These are phyloP conservation scores for Penicillium sp. DNA, from an alignment of 2,329 filamentous ascomycete genomes.

Conservation along the genomic window DNA sequence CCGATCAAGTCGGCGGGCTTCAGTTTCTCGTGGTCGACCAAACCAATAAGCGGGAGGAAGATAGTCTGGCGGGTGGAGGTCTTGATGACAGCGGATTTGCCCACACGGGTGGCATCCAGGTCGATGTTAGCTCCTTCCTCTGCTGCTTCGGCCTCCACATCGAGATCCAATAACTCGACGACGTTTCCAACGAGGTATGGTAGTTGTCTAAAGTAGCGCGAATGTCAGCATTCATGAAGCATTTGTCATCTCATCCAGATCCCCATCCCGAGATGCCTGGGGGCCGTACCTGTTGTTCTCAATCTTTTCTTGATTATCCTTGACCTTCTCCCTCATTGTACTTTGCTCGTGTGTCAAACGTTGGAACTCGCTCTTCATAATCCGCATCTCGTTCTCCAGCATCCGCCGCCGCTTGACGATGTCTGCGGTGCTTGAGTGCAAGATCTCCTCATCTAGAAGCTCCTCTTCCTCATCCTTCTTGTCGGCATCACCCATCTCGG, in stretches of 20 bases:
- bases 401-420: slow-evolving; percentile 87
- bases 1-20: slow-evolving; percentile 96
- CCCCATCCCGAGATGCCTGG: neutral
- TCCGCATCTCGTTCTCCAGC: slow-evolving; percentile 94
- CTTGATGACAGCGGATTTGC: slow-evolving; percentile 99
- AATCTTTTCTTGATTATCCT: slow-evolving; percentile 98
- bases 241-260: slow-evolving; percentile 1
- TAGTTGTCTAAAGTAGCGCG: slow-evolving; percentile 67
- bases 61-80: slow-evolving; percentile 98
- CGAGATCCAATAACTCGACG: slow-evolving; percentile 93
- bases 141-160: slow-evolving; percentile 91
- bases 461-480: slow-evolving; percentile 71
- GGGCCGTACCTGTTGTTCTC: slow-evolving; percentile 84
- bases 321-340: slow-evolving; percentile 97
- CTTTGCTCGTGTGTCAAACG: slow-evolving; percentile 93
- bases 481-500: slow-evolving; percentile 86
- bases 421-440: slow-evolving; percentile 90
- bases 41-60: slow-evolving; percentile 93
- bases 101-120: slow-evolving; percentile 90
- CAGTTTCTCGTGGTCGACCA: slow-evolving; percentile 91
- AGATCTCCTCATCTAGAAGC: slow-evolving; percentile 87
- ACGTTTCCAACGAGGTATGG: slow-evolving; percentile 98
- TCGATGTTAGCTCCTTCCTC: slow-evolving; percentile 99
- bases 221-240: slow-evolving; percentile 16
- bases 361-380: slow-evolving; percentile 97